Conservation (phyloP, 225 moss, liverwort and hornwort genomes). For the Bryoerythrophyllum caledonicum region DNA sequence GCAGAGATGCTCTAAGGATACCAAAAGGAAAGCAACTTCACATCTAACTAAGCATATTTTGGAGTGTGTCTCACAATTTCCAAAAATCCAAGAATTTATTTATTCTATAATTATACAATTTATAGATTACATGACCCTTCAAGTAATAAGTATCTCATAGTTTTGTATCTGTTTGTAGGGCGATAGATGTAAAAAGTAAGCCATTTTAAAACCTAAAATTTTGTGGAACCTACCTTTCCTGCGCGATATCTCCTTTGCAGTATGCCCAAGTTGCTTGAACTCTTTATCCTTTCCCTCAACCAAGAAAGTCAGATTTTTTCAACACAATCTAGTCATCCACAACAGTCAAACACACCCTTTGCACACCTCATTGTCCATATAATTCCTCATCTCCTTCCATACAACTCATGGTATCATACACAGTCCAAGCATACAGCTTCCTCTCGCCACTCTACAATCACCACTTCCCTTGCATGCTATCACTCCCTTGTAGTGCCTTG, state of each 20-base stretch:
- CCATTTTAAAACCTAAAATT: too few relatives aligned
- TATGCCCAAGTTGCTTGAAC: constrained; percentile 19
- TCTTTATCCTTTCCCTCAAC: constrained; percentile 25
- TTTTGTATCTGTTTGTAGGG: too few relatives aligned
- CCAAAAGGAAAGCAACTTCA: too few relatives aligned
- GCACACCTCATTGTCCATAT: background rate
- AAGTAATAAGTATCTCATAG: too few relatives aligned
- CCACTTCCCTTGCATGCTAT: background rate
- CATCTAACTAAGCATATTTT: too few relatives aligned
- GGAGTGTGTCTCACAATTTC: too few relatives aligned
- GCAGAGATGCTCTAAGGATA: too few relatives aligned
- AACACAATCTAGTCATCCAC: background rate
- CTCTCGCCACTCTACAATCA: background rate
- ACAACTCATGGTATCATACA: background rate
- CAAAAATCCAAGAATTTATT: too few relatives aligned
- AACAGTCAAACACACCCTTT: background rate
- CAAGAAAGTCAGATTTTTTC: background rate
- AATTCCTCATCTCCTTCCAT: background rate
- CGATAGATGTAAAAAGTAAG: too few relatives aligned
- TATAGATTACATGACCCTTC: too few relatives aligned
- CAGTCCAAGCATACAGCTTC: background rate
- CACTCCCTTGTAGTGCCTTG: background rate
- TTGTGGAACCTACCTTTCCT: too few relatives aligned
- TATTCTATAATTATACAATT: too few relatives aligned
- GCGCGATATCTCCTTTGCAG: background rate